Base-by-base conservation (phyloP, 2,329 filamentous ascomycete species). In the Microcyclosporella mali region DNA sequence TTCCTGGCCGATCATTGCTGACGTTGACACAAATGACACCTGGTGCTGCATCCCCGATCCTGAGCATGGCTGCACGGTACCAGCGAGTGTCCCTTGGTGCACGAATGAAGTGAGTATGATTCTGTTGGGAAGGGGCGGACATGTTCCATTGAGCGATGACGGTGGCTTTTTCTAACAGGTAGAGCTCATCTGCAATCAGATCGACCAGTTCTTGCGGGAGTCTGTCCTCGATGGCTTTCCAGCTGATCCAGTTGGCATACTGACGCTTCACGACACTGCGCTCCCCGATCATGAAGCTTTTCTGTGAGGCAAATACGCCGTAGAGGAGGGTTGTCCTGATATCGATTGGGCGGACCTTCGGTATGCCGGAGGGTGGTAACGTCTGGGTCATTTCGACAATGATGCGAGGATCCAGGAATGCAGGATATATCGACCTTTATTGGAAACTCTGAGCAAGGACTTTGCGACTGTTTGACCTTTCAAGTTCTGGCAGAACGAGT, bases 281-380 rank as follows among this genome's bases (percentile, higher is more conserved):
- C 9, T 32, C 14, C 12, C 45, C 45, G 12, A 45, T 41, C n/a
- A 48, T 41, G 37, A 38, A 41, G 30, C 41, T 41, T 30, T 41
- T 44, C 14, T 44, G 33, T 3, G 41, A 37, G 14, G 32, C 37
- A 31, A 44, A 48, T 12, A 48, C 25, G 8, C 45, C 44, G 19
- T 43, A 47, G 17, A 43, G 36, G 4, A 47, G 15, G 4, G 27
- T 27, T 4, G 36, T 40, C 10, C 21, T 19, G 34, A 46, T 19
- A 9, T n/a, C n/a, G n/a, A n/a, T n/a, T n/a, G n/a, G n/a, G n/a
- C n/a, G n/a, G n/a, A n/a, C n/a, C n/a, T n/a, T n/a, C n/a, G n/a
- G n/a, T n/a, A n/a, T n/a, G n/a, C n/a, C 21, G 21, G 2, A 10
- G 6, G 18, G 35, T 25, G 7, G 18, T 19, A 37, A 3, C 7